Conservation (phyloP, 768 basidiomycete genomes). For the Melanogaster broomeanus region DNA sequence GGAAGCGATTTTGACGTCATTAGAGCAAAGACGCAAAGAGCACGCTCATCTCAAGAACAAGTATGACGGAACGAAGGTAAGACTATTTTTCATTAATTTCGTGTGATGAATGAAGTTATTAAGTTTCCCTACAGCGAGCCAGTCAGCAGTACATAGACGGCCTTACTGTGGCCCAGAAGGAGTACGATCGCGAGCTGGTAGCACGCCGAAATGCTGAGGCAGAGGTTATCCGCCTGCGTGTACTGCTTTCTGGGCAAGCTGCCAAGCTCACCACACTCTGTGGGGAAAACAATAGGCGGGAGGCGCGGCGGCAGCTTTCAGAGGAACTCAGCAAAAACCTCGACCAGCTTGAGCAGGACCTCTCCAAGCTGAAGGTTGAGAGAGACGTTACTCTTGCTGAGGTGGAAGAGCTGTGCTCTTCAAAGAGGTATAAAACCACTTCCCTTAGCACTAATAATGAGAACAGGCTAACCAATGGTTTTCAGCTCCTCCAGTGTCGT, state of each 20-base stretch:
- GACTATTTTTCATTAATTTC: constrained; percentile 20
- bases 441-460: constrained; percentile 10
- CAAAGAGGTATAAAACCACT: constrained; percentile 56
- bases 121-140: constrained; percentile 58
- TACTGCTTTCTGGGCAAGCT: constrained; percentile 87
- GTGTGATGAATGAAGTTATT: background rate
- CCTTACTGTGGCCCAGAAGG: constrained; percentile 87
- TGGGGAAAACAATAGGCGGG: constrained; percentile 74
- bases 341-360: constrained; percentile 76
- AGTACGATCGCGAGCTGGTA: constrained; percentile 90
- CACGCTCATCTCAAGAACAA: constrained; percentile 66
- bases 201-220: constrained; percentile 89
- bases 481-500: constrained; percentile 28
- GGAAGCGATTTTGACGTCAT: constrained; percentile 62
- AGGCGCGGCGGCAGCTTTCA: constrained; percentile 76
- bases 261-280: constrained; percentile 84
- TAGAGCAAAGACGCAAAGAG: constrained; percentile 66
- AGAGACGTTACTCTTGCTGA: constrained; percentile 92
- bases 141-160: constrained; percentile 94
- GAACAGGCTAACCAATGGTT: constrained; percentile 20
- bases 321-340: constrained; percentile 79
- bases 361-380: constrained; percentile 86
- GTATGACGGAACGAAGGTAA: constrained; percentile 87
- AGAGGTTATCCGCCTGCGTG: constrained; percentile 83
- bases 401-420: constrained; percentile 83